A percentile compares a stretch with the other conserved stretches of the same genome.
Conservation (phyloP, 805 yeast species). For the Candida nemodendra region DNA sequence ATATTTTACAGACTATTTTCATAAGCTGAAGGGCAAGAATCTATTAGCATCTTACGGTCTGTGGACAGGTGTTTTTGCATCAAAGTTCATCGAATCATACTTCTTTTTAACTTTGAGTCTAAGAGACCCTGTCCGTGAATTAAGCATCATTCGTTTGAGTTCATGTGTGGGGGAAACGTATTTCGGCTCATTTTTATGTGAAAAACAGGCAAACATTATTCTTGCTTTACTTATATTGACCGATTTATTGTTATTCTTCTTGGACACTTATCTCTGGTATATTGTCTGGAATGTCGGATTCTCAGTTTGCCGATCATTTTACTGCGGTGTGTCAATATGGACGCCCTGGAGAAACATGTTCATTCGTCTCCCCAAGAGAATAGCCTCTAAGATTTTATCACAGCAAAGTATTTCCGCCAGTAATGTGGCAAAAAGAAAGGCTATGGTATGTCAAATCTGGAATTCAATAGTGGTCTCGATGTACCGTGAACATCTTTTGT, state of each 20-base stretch:
- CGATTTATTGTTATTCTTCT: constrained; percentile 66
- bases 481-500: constrained; percentile 76
- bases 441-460: constrained; percentile 72
- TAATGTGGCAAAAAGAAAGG: constrained; percentile 43
- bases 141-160: constrained; percentile 52
- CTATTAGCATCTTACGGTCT: constrained; percentile 62
- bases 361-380: constrained; percentile 72
- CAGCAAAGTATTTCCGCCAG: constrained; percentile 36
- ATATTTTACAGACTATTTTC: constrained; percentile 60
- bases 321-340: constrained; percentile 79
- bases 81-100: constrained; percentile 75
- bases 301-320: constrained; percentile 64
- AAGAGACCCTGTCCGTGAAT: constrained; percentile 70
- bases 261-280: constrained; percentile 85
- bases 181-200: constrained; percentile 53
- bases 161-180: constrained; percentile 62
- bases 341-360: constrained; percentile 87
- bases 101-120: constrained; percentile 72
- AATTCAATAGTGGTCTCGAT: constrained; percentile 78
- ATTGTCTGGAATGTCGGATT: constrained; percentile 75
- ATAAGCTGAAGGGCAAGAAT: constrained; percentile 50
- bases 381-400: constrained; percentile 64
- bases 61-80: constrained; percentile 65
- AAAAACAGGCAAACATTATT: constrained; percentile 54
- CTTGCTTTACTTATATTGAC: constrained; percentile 53